These are phyloP conservation scores for Platanthera zijinensis DNA, from an alignment of 106 monocot species.

Conservation along the genomic window DNA sequence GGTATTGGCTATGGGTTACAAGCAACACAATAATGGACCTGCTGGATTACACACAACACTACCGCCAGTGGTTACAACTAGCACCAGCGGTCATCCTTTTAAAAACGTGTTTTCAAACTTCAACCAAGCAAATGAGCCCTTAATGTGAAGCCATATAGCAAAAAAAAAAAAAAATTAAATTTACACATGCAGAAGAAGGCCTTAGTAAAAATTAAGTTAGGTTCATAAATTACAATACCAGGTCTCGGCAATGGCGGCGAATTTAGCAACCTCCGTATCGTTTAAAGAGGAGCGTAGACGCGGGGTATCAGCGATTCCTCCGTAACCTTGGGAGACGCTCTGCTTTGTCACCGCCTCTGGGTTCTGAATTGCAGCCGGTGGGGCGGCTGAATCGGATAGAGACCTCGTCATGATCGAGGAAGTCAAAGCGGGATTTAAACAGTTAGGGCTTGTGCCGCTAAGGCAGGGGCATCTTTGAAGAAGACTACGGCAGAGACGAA, in stretches of 20 bases:
- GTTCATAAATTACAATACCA: conserved; percentile 29
- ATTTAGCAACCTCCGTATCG: conserved; percentile 64
- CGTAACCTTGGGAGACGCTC: neutral
- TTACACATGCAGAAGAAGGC: neutral
- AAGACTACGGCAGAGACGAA: conserved; percentile 5
- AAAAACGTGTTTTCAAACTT: no score
- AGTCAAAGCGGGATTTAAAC: neutral
- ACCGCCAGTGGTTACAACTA: no score
- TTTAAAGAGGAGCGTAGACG: conserved; percentile 49
- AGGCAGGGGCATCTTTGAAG: neutral
- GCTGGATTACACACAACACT: no score
- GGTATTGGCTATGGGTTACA: no score
- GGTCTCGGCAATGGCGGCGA: conserved; percentile 82
- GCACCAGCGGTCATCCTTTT: no score
- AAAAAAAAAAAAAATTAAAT: neutral
- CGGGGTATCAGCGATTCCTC: neutral
- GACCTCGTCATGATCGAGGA: conserved; percentile 1
- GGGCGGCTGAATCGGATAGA: conserved; percentile 4
- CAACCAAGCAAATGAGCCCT: no score
- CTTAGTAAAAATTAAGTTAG: neutral
- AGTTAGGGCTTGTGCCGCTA: neutral
- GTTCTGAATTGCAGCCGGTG: neutral
- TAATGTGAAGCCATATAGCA: neutral
- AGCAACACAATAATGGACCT: no score
- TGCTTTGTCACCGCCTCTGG: neutral